phyloP scores from a whole-genome alignment of 1,139 yeast genomes.

The Lodderomyces jiufengensis region DNA sequence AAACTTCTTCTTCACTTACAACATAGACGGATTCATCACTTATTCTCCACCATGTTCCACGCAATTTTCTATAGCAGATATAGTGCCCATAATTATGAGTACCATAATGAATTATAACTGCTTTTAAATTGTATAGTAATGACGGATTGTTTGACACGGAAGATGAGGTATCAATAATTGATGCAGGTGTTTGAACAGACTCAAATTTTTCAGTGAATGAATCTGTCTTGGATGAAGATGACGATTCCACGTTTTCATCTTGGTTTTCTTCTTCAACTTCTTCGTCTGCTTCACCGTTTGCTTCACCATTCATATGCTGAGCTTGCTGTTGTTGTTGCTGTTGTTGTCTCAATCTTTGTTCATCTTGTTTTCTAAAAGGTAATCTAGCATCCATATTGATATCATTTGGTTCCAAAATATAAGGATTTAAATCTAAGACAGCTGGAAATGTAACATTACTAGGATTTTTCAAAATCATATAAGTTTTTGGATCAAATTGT shows the following conservation, averaged over 20 bases:
- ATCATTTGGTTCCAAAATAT: constrained; percentile 65
- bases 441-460: constrained; percentile 78
- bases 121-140: constrained; percentile 64
- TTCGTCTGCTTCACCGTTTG: constrained; percentile 7
- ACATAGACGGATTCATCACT: constrained; percentile 85
- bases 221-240: constrained; percentile 10
- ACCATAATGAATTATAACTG: constrained; percentile 89
- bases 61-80: constrained; percentile 73
- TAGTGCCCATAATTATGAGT: constrained; percentile 95
- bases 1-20: constrained; percentile 75
- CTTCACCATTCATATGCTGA: not conserved
- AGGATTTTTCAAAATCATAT: constrained; percentile 77
- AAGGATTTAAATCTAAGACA: constrained; percentile 60
- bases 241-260: constrained; percentile 1
- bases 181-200: not conserved
- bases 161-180: constrained; percentile 3
- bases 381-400: constrained; percentile 77
- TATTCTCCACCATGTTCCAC: constrained; percentile 93
- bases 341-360: constrained; percentile 7
- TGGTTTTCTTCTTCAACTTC: constrained; percentile 9
- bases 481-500: constrained; percentile 85
- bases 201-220: not conserved
- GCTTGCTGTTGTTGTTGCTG: not conserved
- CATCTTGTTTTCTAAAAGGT: constrained; percentile 64
- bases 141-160: constrained; percentile 26